These are phyloP conservation scores for Breynia disticha DNA, from an alignment of 441 rosid species.

Conservation along the genomic window DNA sequence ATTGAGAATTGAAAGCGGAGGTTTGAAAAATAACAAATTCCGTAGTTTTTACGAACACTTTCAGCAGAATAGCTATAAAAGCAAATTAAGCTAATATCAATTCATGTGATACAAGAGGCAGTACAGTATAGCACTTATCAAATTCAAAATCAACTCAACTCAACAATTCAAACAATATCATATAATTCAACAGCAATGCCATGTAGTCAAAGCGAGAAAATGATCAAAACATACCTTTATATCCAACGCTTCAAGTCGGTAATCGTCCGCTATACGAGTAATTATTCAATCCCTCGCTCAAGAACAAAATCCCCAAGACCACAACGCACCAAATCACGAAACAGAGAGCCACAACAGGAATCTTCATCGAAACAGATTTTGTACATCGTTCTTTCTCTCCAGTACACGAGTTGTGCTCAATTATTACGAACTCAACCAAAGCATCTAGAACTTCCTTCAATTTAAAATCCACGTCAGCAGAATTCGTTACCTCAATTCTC, in stretches of 20 bases:
- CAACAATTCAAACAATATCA: not conserved
- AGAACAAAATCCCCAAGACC: slow-evolving; percentile 8
- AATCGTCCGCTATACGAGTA: slow-evolving; percentile 13
- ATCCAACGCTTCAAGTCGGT: slow-evolving; percentile 18
- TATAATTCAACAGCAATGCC: not conserved
- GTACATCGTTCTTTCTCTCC: slow-evolving; percentile 19
- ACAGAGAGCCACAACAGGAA: slow-evolving; percentile 8
- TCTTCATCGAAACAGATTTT: slow-evolving; percentile 12
- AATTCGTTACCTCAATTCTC: slow-evolving; percentile 15
- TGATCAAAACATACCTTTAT: slow-evolving; percentile 2
- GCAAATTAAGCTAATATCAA: too few species aligned
- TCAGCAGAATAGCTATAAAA: too few species aligned
- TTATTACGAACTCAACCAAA: slow-evolving; percentile 12
- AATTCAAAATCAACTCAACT: not conserved
- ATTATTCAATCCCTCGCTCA: not conserved
- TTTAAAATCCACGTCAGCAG: slow-evolving; percentile 11
- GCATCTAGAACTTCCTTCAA: slow-evolving; percentile 26
- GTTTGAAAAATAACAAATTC: too few species aligned
- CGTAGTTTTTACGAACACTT: too few species aligned
- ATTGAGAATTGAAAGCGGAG: too few species aligned
- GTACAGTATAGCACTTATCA: too few species aligned
- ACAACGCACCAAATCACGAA: slow-evolving; percentile 17
- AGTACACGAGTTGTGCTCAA: slow-evolving; percentile 19
- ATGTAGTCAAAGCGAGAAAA: not conserved
- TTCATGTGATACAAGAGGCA: too few species aligned